phyloP scores from a whole-genome alignment of 306 rosid species.

The Cucurbita maxima region DNA sequence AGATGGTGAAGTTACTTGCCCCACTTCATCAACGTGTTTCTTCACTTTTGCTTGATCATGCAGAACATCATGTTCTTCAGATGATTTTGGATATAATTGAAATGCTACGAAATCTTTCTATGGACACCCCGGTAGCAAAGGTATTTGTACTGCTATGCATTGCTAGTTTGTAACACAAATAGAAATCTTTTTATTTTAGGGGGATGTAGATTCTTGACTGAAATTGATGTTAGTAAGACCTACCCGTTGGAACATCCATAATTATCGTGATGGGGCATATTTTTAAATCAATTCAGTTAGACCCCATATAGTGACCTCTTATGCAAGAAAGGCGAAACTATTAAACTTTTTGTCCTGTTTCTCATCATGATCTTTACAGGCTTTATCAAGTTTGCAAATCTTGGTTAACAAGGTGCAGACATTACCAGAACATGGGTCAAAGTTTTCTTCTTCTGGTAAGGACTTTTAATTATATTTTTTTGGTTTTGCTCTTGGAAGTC shows the following conservation, averaged over 20 bases:
- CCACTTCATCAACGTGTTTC: slow-evolving; percentile 39
- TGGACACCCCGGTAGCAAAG: slow-evolving; percentile 60
- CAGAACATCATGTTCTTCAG: slow-evolving; percentile 48
- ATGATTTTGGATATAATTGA: slow-evolving; percentile 41
- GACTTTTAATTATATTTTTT: background rate
- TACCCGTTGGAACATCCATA: background rate
- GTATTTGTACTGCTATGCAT: slow-evolving; percentile 19
- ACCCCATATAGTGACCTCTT: background rate
- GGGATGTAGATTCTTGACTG: background rate
- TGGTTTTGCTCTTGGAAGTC: background rate
- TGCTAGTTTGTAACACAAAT: background rate
- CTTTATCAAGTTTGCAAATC: slow-evolving; percentile 73
- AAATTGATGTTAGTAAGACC: background rate
- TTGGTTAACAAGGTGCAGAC: slow-evolving; percentile 37
- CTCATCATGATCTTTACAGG: slow-evolving; percentile 22
- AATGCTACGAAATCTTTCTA: slow-evolving; percentile 57
- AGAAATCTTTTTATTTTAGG: background rate
- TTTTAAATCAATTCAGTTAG: background rate
- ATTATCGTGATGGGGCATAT: background rate
- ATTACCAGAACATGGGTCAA: slow-evolving; percentile 57
- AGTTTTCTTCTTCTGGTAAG: slow-evolving; percentile 42
- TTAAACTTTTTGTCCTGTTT: slow-evolving; percentile 3
- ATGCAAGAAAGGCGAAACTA: background rate
- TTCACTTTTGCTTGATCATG: slow-evolving; percentile 36
- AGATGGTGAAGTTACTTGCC: slow-evolving; percentile 43